Evolutionary conservation across 1,284 basidiomycete genomes (phyloP).

Genomic region (Mycosarcoma maydis): DNA sequence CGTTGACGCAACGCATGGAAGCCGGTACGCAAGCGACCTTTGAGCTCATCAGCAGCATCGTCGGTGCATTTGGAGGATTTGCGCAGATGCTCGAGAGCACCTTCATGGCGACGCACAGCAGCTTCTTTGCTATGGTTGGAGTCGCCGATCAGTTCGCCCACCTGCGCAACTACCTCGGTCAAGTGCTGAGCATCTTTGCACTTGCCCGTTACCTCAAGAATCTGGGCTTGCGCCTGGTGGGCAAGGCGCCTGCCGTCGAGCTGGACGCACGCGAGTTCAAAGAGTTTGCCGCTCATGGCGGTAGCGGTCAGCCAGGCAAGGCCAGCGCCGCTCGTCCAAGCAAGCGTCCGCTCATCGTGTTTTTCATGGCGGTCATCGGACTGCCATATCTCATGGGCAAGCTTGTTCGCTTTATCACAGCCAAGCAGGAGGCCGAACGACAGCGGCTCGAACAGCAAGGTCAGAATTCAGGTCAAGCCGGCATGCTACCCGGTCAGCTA

Average conservation of each 20-base stretch:
- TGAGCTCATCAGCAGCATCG: slow-evolving; percentile 89
- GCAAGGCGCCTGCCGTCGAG: slow-evolving; percentile 54
- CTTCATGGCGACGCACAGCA: slow-evolving; percentile 98
- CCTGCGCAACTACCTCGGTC: slow-evolving; percentile 88
- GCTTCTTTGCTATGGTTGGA: slow-evolving; percentile 98
- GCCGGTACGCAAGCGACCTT: slow-evolving; percentile 91
- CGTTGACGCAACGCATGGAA: slow-evolving; percentile 87
- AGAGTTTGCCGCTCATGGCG: slow-evolving; percentile 59
- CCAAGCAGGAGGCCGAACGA: slow-evolving; percentile 71
- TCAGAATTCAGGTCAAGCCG: slow-evolving; percentile 64
- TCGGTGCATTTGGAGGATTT: slow-evolving; percentile 93
- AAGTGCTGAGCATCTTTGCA: slow-evolving; percentile 87
- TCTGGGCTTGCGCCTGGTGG: slow-evolving; percentile 54
- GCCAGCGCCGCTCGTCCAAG: slow-evolving; percentile 67
- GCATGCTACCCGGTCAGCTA: slow-evolving; percentile 75
- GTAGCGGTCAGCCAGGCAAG: slow-evolving; percentile 18
- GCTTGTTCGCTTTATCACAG: slow-evolving; percentile 81
- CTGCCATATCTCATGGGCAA: slow-evolving; percentile 93
- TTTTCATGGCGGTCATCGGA: slow-evolving; percentile 94
- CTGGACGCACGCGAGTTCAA: slow-evolving; percentile 62
- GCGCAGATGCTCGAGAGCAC: slow-evolving; percentile 98
- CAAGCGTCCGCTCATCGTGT: slow-evolving; percentile 91
- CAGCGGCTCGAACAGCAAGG: slow-evolving; percentile 65
- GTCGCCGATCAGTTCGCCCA: slow-evolving; percentile 94
- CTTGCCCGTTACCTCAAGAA: slow-evolving; percentile 81